phyloP scores from a whole-genome alignment of 2,329 filamentous ascomycete species.

The Acrocalymma vagum region DNA sequence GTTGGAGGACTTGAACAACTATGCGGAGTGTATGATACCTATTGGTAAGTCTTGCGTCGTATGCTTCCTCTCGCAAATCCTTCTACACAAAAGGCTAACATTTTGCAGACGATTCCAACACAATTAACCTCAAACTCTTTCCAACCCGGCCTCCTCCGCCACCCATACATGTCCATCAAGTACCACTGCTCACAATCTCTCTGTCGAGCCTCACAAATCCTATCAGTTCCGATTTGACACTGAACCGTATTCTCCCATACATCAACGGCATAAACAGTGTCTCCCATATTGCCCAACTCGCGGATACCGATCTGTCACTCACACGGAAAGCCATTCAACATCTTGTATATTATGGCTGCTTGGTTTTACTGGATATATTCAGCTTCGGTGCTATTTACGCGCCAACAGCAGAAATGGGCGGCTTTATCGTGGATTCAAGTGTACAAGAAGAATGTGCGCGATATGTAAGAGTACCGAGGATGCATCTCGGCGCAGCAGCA shows the following conservation, averaged over 20 bases:
- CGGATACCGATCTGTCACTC: constrained; percentile 86
- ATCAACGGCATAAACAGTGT: constrained; percentile 94
- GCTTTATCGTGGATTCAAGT: constrained; percentile 78
- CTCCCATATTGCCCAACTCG: constrained; percentile 82
- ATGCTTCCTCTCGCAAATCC: neutral
- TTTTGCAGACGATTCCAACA: constrained; percentile 82
- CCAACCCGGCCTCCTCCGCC: constrained; percentile 81
- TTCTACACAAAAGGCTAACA: constrained; percentile 13
- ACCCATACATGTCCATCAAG: constrained; percentile 85
- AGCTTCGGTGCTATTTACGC: constrained; percentile 94
- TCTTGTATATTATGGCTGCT: constrained; percentile 90
- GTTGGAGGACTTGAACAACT: constrained; percentile 94
- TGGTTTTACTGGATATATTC: constrained; percentile 92
- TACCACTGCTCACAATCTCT: constrained; percentile 76
- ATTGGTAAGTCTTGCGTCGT: constrained; percentile 70
- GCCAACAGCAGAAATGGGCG: constrained; percentile 77
- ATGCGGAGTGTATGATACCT: constrained; percentile 98
- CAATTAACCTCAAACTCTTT: constrained; percentile 95
- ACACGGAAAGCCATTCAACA: constrained; percentile 88
- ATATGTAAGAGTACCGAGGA: constrained; percentile 70
- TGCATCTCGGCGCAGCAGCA: constrained; percentile 23
- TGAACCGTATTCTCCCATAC: constrained; percentile 80
- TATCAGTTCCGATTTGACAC: constrained; percentile 75
- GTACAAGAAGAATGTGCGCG: constrained; percentile 87
- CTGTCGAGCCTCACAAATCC: constrained; percentile 47